Evolutionary conservation across 352 stramenopile genomes (phyloP), one percentile per base, ranked within the genome.

Genomic region (Ophiocytium majus): DNA sequence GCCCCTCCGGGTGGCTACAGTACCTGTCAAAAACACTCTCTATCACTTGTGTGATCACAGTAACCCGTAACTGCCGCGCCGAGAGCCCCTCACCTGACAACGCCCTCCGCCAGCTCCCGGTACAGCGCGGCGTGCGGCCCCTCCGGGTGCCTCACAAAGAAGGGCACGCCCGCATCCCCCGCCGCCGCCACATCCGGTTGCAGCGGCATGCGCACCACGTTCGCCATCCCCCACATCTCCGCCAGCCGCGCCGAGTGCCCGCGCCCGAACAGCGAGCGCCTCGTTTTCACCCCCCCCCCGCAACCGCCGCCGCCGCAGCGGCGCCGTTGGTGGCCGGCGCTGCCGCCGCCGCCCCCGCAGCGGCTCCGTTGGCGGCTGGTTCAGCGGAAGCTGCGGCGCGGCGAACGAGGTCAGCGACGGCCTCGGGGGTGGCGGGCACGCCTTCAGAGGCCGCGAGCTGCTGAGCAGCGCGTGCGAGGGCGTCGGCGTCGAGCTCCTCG

Each of bases 221-320:
- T 92, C 85, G 93, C 92, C 76, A 95, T 94, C 19, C 92, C 93
- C 90, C 91, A 95, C 88, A 94, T 92, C 84, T 93, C 89, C 1
- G 91, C 92, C 32, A 95, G 85, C 57, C 91, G 88, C 32, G 82
- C 37, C 80, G 91, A 92, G 85, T 95, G 91, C 31, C 92, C 92
- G 36, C 81, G 84, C 34, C 86, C 86, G 36, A 90, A 90, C 33
- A 90, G 74, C 28, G 81, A 76, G 57, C 84, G 35, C 57, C 78
- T 71, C 23, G 76, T 37, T n/a, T n/a, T n/a, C n/a, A n/a, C n/a
- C n/a, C n/a, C n/a, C n/a, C n/a, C n/a, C n/a, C n/a, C n/a, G n/a
- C n/a, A n/a, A n/a, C n/a, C 64, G 81, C 82, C 19, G 66, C 36
- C 9, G n/a, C 63, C 49, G 35, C 64, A 19, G 75, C 75, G 37